Conservation (phyloP, 169 alveolate genomes). For the Amoebophrya sp. region DNA sequence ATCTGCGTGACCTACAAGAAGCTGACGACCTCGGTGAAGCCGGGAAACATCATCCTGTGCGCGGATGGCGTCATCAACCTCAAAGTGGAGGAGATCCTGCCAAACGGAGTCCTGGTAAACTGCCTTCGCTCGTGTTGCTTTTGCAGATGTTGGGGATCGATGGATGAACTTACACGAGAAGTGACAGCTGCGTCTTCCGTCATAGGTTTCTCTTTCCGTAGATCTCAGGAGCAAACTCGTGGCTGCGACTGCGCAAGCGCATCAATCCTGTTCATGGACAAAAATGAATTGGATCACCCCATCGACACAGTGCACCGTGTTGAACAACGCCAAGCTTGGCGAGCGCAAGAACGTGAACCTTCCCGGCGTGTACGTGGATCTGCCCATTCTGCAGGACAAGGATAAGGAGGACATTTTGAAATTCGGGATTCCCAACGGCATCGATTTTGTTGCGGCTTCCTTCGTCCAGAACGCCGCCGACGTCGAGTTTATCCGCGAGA, state of each 20-base stretch:
- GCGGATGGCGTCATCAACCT: slow-evolving; percentile 93
- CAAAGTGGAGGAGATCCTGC: slow-evolving; percentile 52
- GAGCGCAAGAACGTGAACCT: slow-evolving; percentile 94
- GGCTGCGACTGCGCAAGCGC: too few relatives aligned
- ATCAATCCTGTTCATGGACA: too few relatives aligned
- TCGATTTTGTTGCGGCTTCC: slow-evolving; percentile 87
- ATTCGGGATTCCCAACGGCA: slow-evolving; percentile 88
- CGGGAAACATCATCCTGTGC: slow-evolving; percentile 81
- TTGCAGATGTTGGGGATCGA: too few relatives aligned
- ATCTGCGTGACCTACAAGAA: slow-evolving; percentile 81
- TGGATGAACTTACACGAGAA: too few relatives aligned
- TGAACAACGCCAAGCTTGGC: slow-evolving; percentile 81
- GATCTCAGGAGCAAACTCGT: too few relatives aligned
- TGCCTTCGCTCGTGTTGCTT: not conserved
- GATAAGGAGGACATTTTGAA: slow-evolving; percentile 89
- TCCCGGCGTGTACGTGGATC: slow-evolving; percentile 87
- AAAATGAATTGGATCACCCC: too few relatives aligned
- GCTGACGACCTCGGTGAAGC: slow-evolving; percentile 79
- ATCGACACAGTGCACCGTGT: slow-evolving; percentile 57
- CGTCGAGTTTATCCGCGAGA: slow-evolving; percentile 60
- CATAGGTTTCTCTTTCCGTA: too few relatives aligned
- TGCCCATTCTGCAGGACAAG: slow-evolving; percentile 93
- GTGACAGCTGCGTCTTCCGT: too few relatives aligned
- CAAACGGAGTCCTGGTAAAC: slow-evolving; percentile 11
- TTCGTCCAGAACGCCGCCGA: slow-evolving; percentile 56